These are phyloP conservation scores for Tetrapisispora pingtungensis DNA, from an alignment of 805 yeast species.

Conservation along the genomic window DNA sequence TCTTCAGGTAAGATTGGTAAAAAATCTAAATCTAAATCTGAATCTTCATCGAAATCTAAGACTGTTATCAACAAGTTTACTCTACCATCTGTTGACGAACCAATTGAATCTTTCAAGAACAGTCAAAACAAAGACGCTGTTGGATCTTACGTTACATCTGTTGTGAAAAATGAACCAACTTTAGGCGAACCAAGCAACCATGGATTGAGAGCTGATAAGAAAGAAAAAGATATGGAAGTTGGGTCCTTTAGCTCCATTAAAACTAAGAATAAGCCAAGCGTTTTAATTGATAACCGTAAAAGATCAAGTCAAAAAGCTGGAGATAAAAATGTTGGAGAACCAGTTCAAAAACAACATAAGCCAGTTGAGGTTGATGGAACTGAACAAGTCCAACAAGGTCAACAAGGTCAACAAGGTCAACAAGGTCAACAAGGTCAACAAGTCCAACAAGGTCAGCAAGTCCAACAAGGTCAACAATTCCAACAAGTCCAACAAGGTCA, in stretches of 20 bases:
- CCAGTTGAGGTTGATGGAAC: background rate
- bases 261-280: background rate
- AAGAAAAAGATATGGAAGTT: background rate
- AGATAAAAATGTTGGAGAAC: background rate
- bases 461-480: background rate
- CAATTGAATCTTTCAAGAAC: background rate
- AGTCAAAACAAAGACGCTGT: background rate
- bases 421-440: background rate
- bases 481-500: slow-evolving; percentile 1
- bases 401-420: background rate
- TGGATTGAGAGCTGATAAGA: background rate
- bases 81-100: slow-evolving; percentile 3
- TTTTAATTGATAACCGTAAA: background rate
- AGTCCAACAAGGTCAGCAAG: no score
- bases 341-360: background rate
- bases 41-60: background rate
- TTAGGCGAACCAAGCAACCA: background rate
- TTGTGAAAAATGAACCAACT: background rate
- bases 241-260: background rate
- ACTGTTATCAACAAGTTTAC: slow-evolving; percentile 1
- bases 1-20: background rate
- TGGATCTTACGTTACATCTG: background rate
- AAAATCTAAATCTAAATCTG: no score
- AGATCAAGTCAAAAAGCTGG: background rate
- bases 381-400: background rate